Conservation (phyloP, 2,329 filamentous ascomycete species). For the Aspergillus tamarii region DNA sequence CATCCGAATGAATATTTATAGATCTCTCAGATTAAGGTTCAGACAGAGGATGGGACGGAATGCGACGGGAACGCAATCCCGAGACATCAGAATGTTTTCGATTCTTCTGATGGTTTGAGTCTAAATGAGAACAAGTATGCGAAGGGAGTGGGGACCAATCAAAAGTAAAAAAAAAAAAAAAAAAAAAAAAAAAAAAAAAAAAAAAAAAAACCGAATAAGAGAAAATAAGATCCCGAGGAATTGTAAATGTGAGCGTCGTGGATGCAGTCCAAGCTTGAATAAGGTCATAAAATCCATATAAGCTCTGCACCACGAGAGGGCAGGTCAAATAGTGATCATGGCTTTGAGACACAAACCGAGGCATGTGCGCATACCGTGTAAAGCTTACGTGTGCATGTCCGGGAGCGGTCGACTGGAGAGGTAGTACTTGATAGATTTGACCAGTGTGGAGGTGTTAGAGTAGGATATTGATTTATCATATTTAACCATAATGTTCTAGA, state of each 20-base stretch:
- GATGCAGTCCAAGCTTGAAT: not conserved
- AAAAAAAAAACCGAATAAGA: not conserved
- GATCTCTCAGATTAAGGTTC: not conserved
- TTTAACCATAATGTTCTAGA: too few relatives aligned
- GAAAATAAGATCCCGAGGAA: not conserved
- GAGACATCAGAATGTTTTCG: not conserved
- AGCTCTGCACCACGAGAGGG: not conserved
- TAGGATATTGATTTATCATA: not conserved
- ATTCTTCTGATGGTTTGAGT: not conserved
- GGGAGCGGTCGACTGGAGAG: not conserved
- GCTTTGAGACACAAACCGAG: constrained; percentile 1
- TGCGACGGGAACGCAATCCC: not conserved
- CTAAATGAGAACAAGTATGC: too few relatives aligned
- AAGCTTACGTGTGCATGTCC: constrained; percentile 1
- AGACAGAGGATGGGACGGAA: not conserved
- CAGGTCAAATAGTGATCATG: not conserved
- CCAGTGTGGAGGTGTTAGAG: not conserved
- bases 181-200: too few relatives aligned
- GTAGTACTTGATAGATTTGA: not conserved
- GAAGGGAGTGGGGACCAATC: too few relatives aligned
- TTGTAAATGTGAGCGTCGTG: not conserved
- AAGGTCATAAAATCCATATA: not conserved
- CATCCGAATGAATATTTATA: not conserved
- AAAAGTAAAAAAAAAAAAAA: not conserved
- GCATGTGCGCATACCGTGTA: not conserved